Evolutionary conservation across 2,329 filamentous ascomycete genomes (phyloP).

Genomic region (Exophiala calicioides): DNA sequence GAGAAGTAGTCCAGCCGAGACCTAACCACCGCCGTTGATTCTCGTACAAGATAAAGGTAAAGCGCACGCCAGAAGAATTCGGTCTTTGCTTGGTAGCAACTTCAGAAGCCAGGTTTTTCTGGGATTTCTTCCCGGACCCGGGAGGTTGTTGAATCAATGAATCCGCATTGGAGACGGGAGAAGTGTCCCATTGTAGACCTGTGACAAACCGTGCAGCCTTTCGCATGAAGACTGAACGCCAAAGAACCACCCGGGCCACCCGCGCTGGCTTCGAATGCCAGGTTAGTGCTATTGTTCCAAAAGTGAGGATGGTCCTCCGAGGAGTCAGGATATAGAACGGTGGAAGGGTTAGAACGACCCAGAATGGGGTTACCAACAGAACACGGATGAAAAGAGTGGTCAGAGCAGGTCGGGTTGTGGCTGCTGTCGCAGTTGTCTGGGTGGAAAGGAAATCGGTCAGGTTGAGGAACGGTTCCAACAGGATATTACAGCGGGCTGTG

Average conservation of each 20-base stretch:
- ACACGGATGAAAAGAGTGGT: conserved; percentile 89
- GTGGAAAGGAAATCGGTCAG: conserved; percentile 93
- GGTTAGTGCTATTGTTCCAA: conserved; percentile 83
- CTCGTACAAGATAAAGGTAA: conserved; percentile 95
- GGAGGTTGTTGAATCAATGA: conserved; percentile 32
- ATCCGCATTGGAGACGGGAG: conserved; percentile 38
- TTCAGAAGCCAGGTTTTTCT: conserved; percentile 49
- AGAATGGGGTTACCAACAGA: conserved; percentile 81
- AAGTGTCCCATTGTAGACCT: conserved; percentile 68
- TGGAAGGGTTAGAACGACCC: conserved; percentile 79
- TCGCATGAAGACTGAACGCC: conserved; percentile 79
- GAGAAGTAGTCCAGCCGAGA: conserved; percentile 87
- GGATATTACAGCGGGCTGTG: conserved; percentile 85
- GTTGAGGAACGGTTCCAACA: conserved; percentile 83
- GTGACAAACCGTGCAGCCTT: conserved; percentile 71
- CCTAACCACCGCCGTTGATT: conserved; percentile 96
- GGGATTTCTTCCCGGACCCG: conserved; percentile 35
- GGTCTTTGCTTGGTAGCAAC: conserved; percentile 47
- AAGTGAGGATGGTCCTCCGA: conserved; percentile 75
- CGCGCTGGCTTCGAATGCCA: conserved; percentile 90
- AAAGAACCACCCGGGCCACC: conserved; percentile 82
- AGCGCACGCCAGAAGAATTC: conserved; percentile 76
- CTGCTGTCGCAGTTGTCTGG: conserved; percentile 84
- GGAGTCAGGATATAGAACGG: conserved; percentile 85
- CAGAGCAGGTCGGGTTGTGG: conserved; percentile 84